Evolutionary conservation across 768 basidiomycete genomes (phyloP), one percentile per base, ranked within the genome.

Genomic region (Mycena crocata): DNA sequence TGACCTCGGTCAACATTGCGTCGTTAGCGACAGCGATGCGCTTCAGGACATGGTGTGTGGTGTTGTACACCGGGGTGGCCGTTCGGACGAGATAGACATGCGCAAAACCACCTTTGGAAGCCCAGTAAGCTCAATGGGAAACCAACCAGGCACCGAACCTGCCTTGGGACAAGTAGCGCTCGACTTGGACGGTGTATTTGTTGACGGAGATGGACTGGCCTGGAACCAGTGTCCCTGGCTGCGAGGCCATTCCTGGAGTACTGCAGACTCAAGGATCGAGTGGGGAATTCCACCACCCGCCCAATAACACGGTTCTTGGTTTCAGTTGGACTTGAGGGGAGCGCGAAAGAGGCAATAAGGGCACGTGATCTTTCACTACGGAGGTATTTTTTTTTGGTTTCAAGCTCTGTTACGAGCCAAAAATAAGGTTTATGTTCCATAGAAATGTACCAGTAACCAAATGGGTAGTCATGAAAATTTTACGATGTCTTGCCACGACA

Each of bases 81-180:
- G 96, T 96, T 65, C 90, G 85, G 52, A 98, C 96, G 66, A 99
- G 89, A 80, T 99, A 99, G 42, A 99, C 97, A 81, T 98, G 94
- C 9, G 98, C 96, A 78, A 98, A 99, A 21, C 98, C 98, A 80
- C 98, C 96, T 98, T 74, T 65, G 75, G 64, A 63, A 73, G 52
- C 59, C 66, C 31, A 39, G 64, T 66, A 50, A 70, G 68, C 40
- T 42, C 44, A 40, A 51, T 28, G 46, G 13, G 54, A 42, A 42
- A 30, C 52, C 62, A 24, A 52, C 54, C 62, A 30, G 46, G 69
- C 62, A 19, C 40, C 58, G 42, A 49, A 76, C 83, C 68, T 72
- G 91, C 96, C 98, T 90, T 99, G 97, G 45, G 92, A 93, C 55
- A 99, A 87, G 83, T 98, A 99, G 75, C 91, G 89, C 76, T 99